These are phyloP conservation scores for Syncephalastrum contaminatum DNA, from an alignment of 371 early-diverging fungal genomes.

Conservation along the genomic window DNA sequence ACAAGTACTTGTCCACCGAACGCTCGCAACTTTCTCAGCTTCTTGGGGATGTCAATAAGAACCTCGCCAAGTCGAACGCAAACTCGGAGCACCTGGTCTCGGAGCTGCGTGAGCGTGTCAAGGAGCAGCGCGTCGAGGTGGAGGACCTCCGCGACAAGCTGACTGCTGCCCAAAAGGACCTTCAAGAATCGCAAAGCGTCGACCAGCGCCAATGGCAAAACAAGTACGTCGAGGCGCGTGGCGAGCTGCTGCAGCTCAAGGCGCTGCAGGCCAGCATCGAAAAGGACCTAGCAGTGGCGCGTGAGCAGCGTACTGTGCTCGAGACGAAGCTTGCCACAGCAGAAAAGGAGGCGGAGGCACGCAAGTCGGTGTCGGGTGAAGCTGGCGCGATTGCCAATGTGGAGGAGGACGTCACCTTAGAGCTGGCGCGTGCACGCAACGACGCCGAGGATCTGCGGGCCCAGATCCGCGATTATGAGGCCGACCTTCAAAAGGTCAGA, in stretches of 20 bases:
- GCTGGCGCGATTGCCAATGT: neutral
- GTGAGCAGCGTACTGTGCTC: constrained; percentile 13
- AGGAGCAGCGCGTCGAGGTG: constrained; percentile 7
- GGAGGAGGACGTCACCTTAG: constrained; percentile 5
- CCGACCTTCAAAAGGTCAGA: constrained; percentile 1
- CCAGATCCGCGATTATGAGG: constrained; percentile 3
- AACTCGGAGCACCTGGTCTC: constrained; percentile 6
- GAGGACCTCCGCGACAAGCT: constrained; percentile 12
- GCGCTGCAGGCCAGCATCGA: constrained; percentile 11
- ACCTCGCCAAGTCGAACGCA: constrained; percentile 1
- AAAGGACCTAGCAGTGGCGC: constrained; percentile 16
- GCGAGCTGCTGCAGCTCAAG: constrained; percentile 13
- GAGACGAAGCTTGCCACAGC: constrained; percentile 8
- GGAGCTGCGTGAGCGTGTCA: constrained; percentile 6
- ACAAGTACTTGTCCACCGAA: constrained; percentile 15
- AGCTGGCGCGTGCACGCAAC: neutral
- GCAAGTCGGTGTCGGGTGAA: too few species aligned
- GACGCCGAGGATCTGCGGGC: constrained; percentile 5
- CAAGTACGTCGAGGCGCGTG: constrained; percentile 8
- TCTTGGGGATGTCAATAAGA: constrained; percentile 11
- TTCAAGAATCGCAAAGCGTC: constrained; percentile 6
- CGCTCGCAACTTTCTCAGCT: constrained; percentile 11
- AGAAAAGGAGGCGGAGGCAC: neutral
- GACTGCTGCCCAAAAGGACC: constrained; percentile 9
- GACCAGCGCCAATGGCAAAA: constrained; percentile 20